Base-by-base conservation (phyloP, 371 early-diverging fungal genomes). In the Enteropsectra breve region DNA sequence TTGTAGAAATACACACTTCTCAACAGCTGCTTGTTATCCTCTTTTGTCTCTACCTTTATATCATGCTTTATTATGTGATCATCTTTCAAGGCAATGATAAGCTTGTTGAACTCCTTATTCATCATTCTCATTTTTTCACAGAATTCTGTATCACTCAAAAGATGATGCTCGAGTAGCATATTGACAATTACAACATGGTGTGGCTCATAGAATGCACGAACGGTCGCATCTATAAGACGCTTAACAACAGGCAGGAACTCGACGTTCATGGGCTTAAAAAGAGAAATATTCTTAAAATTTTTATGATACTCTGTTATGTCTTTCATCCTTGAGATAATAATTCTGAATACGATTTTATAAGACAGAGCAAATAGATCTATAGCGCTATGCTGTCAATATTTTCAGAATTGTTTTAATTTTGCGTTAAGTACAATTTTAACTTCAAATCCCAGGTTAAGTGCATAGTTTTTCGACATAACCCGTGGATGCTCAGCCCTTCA, bases 121-220 rank as follows among this genome's bases (percentile, higher is more conserved):
- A 76, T 65, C 62, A 81, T 69, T 65, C 78, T 79, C 75, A 81
- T 74, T 34, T 58, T 68, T 18, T 66, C 68, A 26, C 74, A 74
- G 23, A 77, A 43, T 24, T 81, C 79, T 0, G 61, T 47, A 29
- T 81, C 81, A 48, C 55, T 72, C 2, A 81, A 54, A n/a, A 79
- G 37, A 1, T 69, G 54, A 21, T 76, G 64, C 36, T 72, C 54
- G 40, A 81, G 66, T 21, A 81, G 68, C 18, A 81, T 74, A 58
- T 77, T 76, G 53, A 69, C 63, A 21, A 81, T 69, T 3, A 79
- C 72, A 6, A 63, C 54, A 24, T 77, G 78, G 26, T 70, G 70
- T 11, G 76, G 72, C 45, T 77, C 76, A 64, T 81, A 81, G 56
- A 81, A 81, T 54, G 66, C 67, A 29, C 77, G 23, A 23, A 71